These are phyloP conservation scores for Aspergillus wentii DNA, from an alignment of 495 filamentous ascomycete genomes.

Conservation along the genomic window DNA sequence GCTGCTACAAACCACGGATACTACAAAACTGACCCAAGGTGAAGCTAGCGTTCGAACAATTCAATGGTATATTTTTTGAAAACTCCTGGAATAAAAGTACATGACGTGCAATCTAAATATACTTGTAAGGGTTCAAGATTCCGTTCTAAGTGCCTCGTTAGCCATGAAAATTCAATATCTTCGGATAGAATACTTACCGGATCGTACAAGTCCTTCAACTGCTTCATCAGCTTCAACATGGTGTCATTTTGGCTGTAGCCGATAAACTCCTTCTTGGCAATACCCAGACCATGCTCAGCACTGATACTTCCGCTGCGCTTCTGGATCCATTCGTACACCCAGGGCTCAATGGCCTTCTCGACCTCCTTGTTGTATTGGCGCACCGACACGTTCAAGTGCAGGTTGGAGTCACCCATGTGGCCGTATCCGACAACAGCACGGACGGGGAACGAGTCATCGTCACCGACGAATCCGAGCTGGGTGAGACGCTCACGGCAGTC, in stretches of 20 bases:
- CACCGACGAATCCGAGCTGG: conserved; percentile 69
- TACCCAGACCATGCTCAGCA: conserved; percentile 89
- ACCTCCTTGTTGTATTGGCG: conserved; percentile 81
- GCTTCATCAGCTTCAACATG: conserved; percentile 86
- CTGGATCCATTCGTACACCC: conserved; percentile 94
- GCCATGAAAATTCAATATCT: no score
- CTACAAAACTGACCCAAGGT: no score
- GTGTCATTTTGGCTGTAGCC: conserved; percentile 85
- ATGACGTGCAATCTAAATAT: conserved; percentile 54
- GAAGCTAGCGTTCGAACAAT: no score
- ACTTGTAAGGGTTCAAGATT: conserved; percentile 95
- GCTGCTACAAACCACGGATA: no score
- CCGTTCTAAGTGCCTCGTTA: conserved; percentile 57
- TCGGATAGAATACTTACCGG: conserved; percentile 65
- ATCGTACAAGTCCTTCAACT: conserved; percentile 87
- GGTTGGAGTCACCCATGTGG: conserved; percentile 94
- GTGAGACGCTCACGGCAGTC: conserved; percentile 69
- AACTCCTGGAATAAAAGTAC: neutral
- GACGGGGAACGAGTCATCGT: conserved; percentile 72
- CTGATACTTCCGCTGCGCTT: conserved; percentile 86
- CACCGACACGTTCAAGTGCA: conserved; percentile 85
- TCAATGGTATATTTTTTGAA: neutral
- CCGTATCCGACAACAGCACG: conserved; percentile 92
- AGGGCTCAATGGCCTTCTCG: conserved; percentile 87
- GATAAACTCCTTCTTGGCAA: conserved; percentile 93